phyloP scores from a whole-genome alignment of 352 stramenopile species.

The Pythium vanterpoolii region DNA sequence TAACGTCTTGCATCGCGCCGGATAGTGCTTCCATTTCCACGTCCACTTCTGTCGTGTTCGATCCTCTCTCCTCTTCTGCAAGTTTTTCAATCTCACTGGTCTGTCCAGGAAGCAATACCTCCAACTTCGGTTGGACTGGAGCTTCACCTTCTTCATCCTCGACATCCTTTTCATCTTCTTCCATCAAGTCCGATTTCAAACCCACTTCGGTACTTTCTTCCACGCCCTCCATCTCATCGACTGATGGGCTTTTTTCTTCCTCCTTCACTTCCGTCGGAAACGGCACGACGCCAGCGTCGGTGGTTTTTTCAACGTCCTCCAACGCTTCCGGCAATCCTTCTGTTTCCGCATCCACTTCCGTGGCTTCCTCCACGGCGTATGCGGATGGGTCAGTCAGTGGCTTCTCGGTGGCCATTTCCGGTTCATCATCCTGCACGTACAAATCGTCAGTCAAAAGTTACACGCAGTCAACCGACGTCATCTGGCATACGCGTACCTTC shows the following conservation, averaged over 20 bases:
- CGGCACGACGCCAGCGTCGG: too few species aligned
- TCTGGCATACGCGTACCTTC: not conserved
- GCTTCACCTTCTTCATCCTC: not conserved
- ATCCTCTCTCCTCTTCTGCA: too few species aligned
- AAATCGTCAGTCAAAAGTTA: not conserved
- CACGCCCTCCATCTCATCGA: too few species aligned
- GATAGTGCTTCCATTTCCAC: not conserved
- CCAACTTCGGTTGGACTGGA: too few species aligned
- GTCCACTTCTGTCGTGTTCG: not conserved
- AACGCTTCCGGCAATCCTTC: not conserved
- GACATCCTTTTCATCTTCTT: not conserved
- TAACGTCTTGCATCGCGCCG: not conserved
- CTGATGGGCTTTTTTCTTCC: too few species aligned
- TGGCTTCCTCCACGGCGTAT: not conserved
- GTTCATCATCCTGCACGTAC: not conserved
- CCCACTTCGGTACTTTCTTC: not conserved
- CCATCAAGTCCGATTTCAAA: not conserved
- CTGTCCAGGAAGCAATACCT: too few species aligned
- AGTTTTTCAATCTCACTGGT: too few species aligned
- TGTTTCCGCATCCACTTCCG: not conserved
- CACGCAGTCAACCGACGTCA: not conserved
- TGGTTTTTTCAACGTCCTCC: not conserved
- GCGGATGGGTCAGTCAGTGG: not conserved
- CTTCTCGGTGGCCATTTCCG: not conserved
- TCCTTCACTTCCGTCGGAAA: not conserved